These are phyloP conservation scores for Chalciporus chontae DNA, from an alignment of 768 basidiomycete species.

Conservation along the genomic window DNA sequence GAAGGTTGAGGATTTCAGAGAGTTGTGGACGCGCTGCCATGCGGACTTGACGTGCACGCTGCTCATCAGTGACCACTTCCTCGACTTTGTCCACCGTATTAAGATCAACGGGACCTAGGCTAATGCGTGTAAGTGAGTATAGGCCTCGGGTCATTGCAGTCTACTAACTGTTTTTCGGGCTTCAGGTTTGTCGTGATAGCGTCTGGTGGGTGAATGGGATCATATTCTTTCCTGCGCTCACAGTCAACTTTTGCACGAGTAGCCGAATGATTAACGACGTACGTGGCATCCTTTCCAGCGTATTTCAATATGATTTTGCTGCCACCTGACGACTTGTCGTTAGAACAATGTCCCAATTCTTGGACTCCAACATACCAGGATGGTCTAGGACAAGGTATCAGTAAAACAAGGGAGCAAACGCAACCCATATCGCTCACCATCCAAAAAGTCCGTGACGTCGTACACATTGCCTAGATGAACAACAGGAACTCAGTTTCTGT, in stretches of 20 bases:
- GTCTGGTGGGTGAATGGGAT: constrained; percentile 85
- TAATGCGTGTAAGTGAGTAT: constrained; percentile 23
- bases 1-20: constrained; percentile 79
- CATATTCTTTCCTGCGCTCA: constrained; percentile 63
- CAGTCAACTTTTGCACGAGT: background rate
- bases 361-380: constrained; percentile 44
- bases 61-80: constrained; percentile 62
- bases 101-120: constrained; percentile 70
- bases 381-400: constrained; percentile 43
- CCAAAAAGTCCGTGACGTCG: constrained; percentile 76
- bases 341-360: background rate
- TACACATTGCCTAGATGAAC: constrained; percentile 59
- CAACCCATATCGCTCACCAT: constrained; percentile 40
- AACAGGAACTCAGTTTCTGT: constrained; percentile 1
- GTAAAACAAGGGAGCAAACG: background rate
- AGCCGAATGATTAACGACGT: constrained; percentile 24
- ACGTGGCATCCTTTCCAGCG: constrained; percentile 89
- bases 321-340: constrained; percentile 48
- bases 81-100: constrained; percentile 61
- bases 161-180: constrained; percentile 75
- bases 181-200: constrained; percentile 75
- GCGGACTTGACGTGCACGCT: constrained; percentile 64
- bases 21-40: constrained; percentile 65
- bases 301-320: constrained; percentile 84
- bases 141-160: background rate